Percentiles rank a stretch among this genome's conserved stretches.
Evolutionary conservation across 2,329 filamentous ascomycete genomes (phyloP).

Genomic region (Fusarium sp.): DNA sequence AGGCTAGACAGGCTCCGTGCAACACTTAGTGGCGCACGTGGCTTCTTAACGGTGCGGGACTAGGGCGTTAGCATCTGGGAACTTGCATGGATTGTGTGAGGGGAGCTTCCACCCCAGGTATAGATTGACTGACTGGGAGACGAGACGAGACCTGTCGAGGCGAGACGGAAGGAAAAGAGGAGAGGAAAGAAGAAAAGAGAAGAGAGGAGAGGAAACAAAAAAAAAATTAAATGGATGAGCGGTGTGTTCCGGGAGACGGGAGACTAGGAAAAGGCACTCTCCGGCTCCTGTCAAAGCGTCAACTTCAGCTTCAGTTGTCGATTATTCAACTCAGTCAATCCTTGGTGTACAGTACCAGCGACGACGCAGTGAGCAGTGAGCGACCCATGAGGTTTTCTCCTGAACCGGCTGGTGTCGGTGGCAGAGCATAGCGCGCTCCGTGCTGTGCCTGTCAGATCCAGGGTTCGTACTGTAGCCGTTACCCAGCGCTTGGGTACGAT

Average conservation of each 20-base stretch:
- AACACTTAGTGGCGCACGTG: constrained; percentile 49
- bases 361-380: background rate
- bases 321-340: constrained; percentile 2
- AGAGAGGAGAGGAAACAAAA: constrained; percentile 26
- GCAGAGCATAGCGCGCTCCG: constrained; percentile 2
- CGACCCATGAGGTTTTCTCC: background rate
- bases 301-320: constrained; percentile 29
- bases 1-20: constrained; percentile 18
- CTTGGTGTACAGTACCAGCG: constrained; percentile 7
- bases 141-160: constrained; percentile 20
- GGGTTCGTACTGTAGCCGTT: constrained; percentile 3
- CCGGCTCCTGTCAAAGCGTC: constrained; percentile 26
- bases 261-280: constrained; percentile 21
- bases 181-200: constrained; percentile 17
- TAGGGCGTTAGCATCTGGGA: constrained; percentile 41
- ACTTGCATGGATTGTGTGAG: constrained; percentile 39
- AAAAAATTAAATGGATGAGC: constrained; percentile 34
- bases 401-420: background rate
- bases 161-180: constrained; percentile 5
- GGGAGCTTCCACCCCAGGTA: constrained; percentile 19
- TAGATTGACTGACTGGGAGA: constrained; percentile 16
- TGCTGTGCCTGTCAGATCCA: constrained; percentile 25
- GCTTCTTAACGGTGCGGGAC: constrained; percentile 49
- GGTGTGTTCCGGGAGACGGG: constrained; percentile 38
- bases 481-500: constrained; percentile 28